Conservation (phyloP, 2,329 filamentous ascomycete species). For the Trichophyton verrucosum region DNA sequence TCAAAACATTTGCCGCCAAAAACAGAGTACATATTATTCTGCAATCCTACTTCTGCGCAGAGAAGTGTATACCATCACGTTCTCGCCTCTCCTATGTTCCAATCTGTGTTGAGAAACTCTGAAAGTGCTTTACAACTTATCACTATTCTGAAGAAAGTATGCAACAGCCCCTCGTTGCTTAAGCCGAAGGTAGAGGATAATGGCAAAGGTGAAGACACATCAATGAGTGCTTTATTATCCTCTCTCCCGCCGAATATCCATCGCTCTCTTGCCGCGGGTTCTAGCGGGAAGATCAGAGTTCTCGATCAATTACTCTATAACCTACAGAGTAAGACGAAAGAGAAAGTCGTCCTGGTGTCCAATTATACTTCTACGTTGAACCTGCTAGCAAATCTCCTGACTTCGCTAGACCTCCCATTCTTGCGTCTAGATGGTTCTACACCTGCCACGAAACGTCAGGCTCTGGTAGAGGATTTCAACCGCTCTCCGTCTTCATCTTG, state of each 20-base stretch:
- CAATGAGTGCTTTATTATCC: conserved; percentile 37
- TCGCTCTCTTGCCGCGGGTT: conserved; percentile 41
- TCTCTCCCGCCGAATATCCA: conserved; percentile 45
- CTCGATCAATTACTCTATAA: conserved; percentile 53
- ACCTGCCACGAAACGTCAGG: conserved; percentile 51
- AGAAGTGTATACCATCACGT: conserved; percentile 51
- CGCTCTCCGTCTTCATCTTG: conserved; percentile 41
- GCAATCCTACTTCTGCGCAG: conserved; percentile 49
- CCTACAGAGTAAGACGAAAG: conserved; percentile 48
- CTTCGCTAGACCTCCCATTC: conserved; percentile 47
- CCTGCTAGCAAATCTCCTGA: conserved; percentile 50
- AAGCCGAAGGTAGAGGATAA: conserved; percentile 40
- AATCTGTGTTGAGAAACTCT: conserved; percentile 47
- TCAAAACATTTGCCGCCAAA: conserved; percentile 54
- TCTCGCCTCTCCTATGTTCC: conserved; percentile 52
- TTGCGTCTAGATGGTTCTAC: conserved; percentile 59
- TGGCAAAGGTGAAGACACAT: conserved; percentile 38
- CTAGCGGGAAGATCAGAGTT: conserved; percentile 54
- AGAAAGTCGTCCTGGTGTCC: conserved; percentile 64
- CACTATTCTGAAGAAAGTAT: conserved; percentile 60
- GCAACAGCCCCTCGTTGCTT: conserved; percentile 56
- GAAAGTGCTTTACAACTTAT: conserved; percentile 57
- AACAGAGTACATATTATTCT: conserved; percentile 56
- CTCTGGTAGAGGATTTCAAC: conserved; percentile 59
- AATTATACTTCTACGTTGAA: conserved; percentile 64